A percentile compares a stretch with the other conserved stretches of the same genome.
These are phyloP conservation scores for Eutrema japonicum DNA, from an alignment of 345 rosid species.

Conservation along the genomic window DNA sequence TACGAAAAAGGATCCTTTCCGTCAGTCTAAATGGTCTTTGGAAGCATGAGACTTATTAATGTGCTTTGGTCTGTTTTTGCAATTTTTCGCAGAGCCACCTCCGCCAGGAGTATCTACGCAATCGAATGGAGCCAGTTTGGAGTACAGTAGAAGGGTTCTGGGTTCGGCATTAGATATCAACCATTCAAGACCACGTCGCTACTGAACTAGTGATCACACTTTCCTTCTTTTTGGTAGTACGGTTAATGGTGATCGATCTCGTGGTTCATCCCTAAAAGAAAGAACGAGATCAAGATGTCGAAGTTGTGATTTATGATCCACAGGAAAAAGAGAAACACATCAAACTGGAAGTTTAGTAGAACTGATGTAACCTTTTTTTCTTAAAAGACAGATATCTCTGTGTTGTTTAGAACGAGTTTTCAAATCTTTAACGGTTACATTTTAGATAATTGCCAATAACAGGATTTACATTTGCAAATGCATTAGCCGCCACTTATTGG, in stretches of 20 bases:
- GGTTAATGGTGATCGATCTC: neutral
- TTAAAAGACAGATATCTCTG: neutral
- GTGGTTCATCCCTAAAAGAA: neutral
- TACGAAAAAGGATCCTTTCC: conserved; percentile 13
- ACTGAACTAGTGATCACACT: conserved; percentile 46
- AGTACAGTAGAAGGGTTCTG: conserved; percentile 65
- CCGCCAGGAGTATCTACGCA: conserved; percentile 61
- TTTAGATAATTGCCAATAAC: conserved; percentile 6
- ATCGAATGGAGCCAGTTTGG: conserved; percentile 60
- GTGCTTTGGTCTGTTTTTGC: neutral
- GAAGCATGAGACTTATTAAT: neutral
- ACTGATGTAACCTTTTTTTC: neutral
- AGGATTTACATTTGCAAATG: neutral
- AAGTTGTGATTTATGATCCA: neutral
- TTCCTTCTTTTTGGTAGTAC: neutral
- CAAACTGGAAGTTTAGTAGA: conserved; percentile 5
- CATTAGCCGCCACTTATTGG: conserved; percentile 94
- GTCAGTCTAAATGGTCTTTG: neutral
- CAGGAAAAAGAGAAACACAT: neutral
- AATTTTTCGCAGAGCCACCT: conserved; percentile 47
- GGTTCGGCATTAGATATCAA: conserved; percentile 63
- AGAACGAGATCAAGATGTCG: neutral
- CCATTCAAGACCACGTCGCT: conserved; percentile 62
- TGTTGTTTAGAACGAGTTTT: conserved; percentile 15
- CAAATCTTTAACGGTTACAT: neutral